These are phyloP conservation scores for Cylindrodendrum hubeiense DNA, from an alignment of 2,329 filamentous ascomycete genomes.

Conservation along the genomic window DNA sequence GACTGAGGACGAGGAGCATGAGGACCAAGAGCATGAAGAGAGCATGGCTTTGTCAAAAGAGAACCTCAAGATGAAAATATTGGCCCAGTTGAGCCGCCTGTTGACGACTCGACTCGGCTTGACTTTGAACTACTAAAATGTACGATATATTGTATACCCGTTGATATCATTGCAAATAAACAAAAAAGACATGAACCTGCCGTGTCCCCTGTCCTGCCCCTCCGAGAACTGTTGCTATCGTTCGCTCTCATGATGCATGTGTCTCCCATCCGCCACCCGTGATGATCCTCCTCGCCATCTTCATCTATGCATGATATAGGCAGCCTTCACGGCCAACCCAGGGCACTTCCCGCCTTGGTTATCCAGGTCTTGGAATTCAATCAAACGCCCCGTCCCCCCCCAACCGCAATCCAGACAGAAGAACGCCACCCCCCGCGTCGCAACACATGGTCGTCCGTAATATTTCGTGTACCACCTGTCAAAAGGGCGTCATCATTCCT, in stretches of 20 bases:
- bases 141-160: slow-evolving; percentile 42
- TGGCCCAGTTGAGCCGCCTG: background rate
- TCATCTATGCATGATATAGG: slow-evolving; percentile 29
- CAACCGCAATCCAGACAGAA: slow-evolving; percentile 37
- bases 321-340: slow-evolving; percentile 36
- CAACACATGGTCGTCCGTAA: slow-evolving; percentile 30
- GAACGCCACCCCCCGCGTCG: slow-evolving; percentile 37
- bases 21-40: no score
- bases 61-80: background rate
- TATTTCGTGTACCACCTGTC: slow-evolving; percentile 23
- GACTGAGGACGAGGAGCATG: no score
- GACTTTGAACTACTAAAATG: slow-evolving; percentile 34
- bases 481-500: slow-evolving; percentile 38
- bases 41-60: background rate
- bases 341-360: slow-evolving; percentile 23
- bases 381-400: slow-evolving; percentile 37
- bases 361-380: slow-evolving; percentile 39
- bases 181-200: slow-evolving; percentile 31
- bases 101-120: slow-evolving; percentile 10
- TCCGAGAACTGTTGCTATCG: slow-evolving; percentile 35
- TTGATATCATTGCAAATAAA: slow-evolving; percentile 45
- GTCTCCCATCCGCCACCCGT: slow-evolving; percentile 27
- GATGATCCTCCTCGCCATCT: slow-evolving; percentile 24
- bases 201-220: slow-evolving; percentile 22
- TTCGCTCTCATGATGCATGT: slow-evolving; percentile 30